Evolutionary conservation across 352 stramenopile genomes (phyloP).

Genomic region (Globisporangium barbulae): DNA sequence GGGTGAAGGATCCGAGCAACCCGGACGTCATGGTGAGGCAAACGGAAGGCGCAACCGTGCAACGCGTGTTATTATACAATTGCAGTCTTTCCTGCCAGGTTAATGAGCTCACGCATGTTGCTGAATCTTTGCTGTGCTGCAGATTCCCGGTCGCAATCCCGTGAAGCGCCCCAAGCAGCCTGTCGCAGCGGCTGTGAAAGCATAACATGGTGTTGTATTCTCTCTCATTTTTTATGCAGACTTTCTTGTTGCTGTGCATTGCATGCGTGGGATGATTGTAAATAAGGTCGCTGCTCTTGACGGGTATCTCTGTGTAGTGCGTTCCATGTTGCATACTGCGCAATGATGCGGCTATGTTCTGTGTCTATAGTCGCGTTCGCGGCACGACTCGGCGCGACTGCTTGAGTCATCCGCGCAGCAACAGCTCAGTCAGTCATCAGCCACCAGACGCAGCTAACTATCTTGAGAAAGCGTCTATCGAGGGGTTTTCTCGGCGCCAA

Average conservation of each 20-base stretch:
- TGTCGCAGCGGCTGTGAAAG: background rate
- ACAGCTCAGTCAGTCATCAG: too few species aligned
- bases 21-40: constrained; percentile 49
- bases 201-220: background rate
- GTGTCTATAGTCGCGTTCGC: too few species aligned
- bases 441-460: background rate
- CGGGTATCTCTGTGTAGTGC: background rate
- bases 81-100: too few species aligned
- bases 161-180: constrained; percentile 48
- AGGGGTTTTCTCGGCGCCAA: background rate
- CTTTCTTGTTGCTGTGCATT: background rate
- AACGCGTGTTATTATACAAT: too few species aligned
- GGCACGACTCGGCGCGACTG: too few species aligned
- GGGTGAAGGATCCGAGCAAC: constrained; percentile 78
- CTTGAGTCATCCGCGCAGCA: too few species aligned
- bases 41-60: too few species aligned
- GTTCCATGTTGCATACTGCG: too few species aligned
- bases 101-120: background rate
- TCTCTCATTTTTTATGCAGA: background rate
- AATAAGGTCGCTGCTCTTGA: too few species aligned
- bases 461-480: background rate
- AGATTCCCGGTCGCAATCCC: constrained; percentile 59
- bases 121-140: background rate
- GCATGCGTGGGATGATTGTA: background rate
- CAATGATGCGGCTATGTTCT: too few species aligned